Percentiles rank a stretch among this genome's conserved stretches.
These are phyloP conservation scores for Rehmannia glutinosa DNA, from an alignment of 257 asterid species.

Conservation along the genomic window DNA sequence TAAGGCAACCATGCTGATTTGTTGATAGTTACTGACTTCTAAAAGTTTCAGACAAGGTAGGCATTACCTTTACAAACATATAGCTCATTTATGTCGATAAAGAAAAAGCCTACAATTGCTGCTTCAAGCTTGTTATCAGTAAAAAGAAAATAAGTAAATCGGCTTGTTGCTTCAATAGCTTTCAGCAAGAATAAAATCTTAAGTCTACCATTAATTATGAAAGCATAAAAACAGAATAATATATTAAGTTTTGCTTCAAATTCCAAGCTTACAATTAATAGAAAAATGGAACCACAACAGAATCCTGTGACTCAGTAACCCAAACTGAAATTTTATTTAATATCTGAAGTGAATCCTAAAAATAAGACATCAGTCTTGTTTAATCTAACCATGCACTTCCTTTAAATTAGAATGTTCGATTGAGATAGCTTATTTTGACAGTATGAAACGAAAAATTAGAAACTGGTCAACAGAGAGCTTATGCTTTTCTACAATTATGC, in stretches of 20 bases:
- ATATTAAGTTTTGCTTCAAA: not conserved
- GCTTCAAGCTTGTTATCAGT: no score
- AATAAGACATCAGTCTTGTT: not conserved
- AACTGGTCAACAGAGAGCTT: not conserved
- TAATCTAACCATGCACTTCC: not conserved
- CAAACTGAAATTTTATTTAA: not conserved
- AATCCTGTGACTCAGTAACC: no score
- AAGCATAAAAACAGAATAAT: not conserved
- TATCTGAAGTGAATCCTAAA: not conserved
- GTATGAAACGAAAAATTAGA: not conserved
- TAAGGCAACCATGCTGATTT: no score
- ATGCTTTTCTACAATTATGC: not conserved
- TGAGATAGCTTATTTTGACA: not conserved
- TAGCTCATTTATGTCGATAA: no score
- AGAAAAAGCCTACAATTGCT: no score
- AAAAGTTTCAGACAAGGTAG: no score
- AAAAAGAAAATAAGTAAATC: no score
- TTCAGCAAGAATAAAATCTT: not conserved
- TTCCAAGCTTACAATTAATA: no score
- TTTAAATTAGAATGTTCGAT: not conserved
- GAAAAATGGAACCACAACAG: no score
- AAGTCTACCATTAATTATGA: not conserved
- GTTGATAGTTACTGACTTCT: no score
- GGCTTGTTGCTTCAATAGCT: not conserved
- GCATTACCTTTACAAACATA: no score